Percentiles rank a stretch among this genome's conserved stretches.
These are phyloP conservation scores for Cyclocybe aegerita DNA, from an alignment of 768 basidiomycete genomes.

Conservation along the genomic window DNA sequence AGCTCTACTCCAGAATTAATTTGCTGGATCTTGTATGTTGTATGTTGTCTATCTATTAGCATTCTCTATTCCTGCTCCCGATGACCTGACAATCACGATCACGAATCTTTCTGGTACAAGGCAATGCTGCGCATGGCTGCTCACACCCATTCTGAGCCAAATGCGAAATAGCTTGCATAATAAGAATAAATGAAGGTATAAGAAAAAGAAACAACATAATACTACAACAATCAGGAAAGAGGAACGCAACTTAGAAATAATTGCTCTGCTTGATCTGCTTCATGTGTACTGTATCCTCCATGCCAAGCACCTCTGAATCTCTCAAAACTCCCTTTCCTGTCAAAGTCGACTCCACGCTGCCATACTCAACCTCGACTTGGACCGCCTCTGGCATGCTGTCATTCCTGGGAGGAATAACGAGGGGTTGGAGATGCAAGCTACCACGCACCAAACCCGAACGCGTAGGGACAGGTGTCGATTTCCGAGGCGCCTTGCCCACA, in stretches of 20 bases:
- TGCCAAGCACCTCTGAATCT: conserved; percentile 33
- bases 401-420: conserved; percentile 27
- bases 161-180: not conserved
- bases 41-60: conserved; percentile 16
- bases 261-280: conserved; percentile 7
- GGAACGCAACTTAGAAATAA: conserved; percentile 1
- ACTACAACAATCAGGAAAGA: not conserved
- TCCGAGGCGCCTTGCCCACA: conserved; percentile 36
- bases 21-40: not conserved
- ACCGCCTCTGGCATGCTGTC: conserved; percentile 22
- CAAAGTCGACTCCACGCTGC: conserved; percentile 17
- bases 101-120: too few species aligned
- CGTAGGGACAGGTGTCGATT: conserved; percentile 31
- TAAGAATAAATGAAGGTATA: not conserved
- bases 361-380: conserved; percentile 21
- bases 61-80: not conserved
- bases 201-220: not conserved
- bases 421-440: conserved; percentile 33
- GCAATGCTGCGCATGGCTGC: too few species aligned
- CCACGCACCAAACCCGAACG: conserved; percentile 20
- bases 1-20: not conserved
- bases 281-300: conserved; percentile 21
- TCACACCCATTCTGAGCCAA: too few species aligned
- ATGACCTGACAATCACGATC: too few species aligned
- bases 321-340: conserved; percentile 20